A percentile compares a stretch with the other conserved stretches of the same genome.
These are phyloP conservation scores for Colletotrichum plurivorum DNA, from an alignment of 2,329 filamentous ascomycete genomes.

Conservation along the genomic window DNA sequence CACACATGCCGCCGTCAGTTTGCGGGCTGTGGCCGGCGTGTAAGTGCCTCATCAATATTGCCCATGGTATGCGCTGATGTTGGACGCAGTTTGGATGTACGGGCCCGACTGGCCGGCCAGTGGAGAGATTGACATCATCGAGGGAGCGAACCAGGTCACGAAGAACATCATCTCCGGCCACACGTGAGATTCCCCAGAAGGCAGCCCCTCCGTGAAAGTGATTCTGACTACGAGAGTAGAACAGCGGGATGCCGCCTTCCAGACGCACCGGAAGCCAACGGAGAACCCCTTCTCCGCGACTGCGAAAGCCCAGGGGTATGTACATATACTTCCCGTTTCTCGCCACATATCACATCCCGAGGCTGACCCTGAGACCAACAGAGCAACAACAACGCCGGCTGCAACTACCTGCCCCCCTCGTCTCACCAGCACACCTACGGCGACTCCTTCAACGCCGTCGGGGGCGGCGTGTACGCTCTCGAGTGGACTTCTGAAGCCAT, in stretches of 20 bases:
- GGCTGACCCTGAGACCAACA: conserved; percentile 2
- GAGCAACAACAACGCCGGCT: conserved; percentile 57
- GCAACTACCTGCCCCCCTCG: conserved; percentile 56
- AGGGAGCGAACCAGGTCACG: conserved; percentile 75
- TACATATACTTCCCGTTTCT: background rate
- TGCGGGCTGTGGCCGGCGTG: conserved; percentile 84
- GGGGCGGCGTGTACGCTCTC: conserved; percentile 79
- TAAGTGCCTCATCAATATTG: conserved; percentile 50
- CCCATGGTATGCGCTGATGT: background rate
- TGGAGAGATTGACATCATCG: conserved; percentile 80
- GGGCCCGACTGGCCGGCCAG: conserved; percentile 71
- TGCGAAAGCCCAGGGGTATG: conserved; percentile 44
- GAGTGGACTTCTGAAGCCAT: conserved; percentile 79
- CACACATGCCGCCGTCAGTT: conserved; percentile 79
- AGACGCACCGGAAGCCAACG: conserved; percentile 41
- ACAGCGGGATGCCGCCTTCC: conserved; percentile 47
- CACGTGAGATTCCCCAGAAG: conserved; percentile 55
- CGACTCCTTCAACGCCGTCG: conserved; percentile 74
- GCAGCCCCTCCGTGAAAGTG: background rate
- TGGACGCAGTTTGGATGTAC: conserved; percentile 64
- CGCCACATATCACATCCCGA: background rate
- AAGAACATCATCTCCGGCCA: conserved; percentile 75
- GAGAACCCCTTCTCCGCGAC: conserved; percentile 39
- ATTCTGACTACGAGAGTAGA: conserved; percentile 22
- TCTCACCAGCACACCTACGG: conserved; percentile 68